Base-by-base conservation (phyloP, 2,329 filamentous ascomycete species). In the Botryosphaeria dothidea region DNA sequence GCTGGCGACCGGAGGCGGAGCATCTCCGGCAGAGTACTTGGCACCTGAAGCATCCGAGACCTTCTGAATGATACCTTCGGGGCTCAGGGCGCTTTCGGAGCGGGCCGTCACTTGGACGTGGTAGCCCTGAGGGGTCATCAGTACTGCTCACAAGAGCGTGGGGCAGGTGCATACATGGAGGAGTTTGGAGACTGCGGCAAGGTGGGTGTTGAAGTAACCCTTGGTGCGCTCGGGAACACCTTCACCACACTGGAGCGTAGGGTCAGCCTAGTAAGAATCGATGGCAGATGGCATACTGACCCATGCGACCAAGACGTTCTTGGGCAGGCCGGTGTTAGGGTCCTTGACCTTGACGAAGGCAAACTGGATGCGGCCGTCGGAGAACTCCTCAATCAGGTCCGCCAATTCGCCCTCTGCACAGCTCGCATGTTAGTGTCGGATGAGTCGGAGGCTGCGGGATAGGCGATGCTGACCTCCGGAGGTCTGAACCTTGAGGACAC, bases 151-250 rank as follows among this genome's bases (percentile, higher is more conserved):
- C 21, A 8, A 8, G 2, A 34, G 51, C 25, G 23, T n/a, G 46
- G 36, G 56, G 43, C 27, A 17, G 15, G 75, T 13, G 25, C 80
- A 58, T 75, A 89, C 89, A 81, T 97, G 93, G 46, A 99, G 86
- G 70, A 97, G 85, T 80, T 97, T 97, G 67, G 93, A 89, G 41
- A 98, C 93, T 54, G 92, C 90, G 67, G 91, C 89, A 54, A 95
- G 83, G 80, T 99, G 94, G 80, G 93, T 97, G 70, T 92, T 97
- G 77, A 99, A 99, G 81, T 98, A 98, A 69, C 95, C 95, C 81
- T 98, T 99, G 67, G 94, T 98, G 73, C 94, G 86, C 81, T 99
- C 95, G n/a, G 95, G 95, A 17, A 99, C 95, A 71, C 95, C 95
- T 75, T 96, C 94, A 70, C 95, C 95, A 78, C 95, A 99, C 91